Percentiles rank a stretch among this genome's conserved stretches.
Conservation (phyloP, 495 filamentous ascomycete species). For the Tuber melanosporum region DNA sequence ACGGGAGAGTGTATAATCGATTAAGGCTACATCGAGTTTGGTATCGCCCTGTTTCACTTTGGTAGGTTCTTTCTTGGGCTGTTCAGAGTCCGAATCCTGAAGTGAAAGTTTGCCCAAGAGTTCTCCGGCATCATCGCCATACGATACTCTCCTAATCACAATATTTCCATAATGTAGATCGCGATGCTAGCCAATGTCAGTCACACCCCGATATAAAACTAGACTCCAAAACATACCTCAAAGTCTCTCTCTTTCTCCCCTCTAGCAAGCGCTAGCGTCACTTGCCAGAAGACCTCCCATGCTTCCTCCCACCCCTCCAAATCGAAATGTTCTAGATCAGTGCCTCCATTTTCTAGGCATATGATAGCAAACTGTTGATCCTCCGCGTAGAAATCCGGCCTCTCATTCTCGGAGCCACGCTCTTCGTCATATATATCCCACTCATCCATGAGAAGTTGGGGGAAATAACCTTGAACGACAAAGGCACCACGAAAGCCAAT, state of each 20-base stretch:
- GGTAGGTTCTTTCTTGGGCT: conserved; percentile 12
- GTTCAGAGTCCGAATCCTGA: conserved; percentile 4
- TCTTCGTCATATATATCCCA: conserved; percentile 40
- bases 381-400: conserved; percentile 38
- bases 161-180: conserved; percentile 42
- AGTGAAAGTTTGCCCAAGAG: conserved; percentile 24
- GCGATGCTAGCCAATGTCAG: conserved; percentile 26
- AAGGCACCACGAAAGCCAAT: conserved; percentile 38
- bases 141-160: conserved; percentile 27
- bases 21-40: conserved; percentile 36
- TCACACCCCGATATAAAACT: background rate
- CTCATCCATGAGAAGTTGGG: conserved; percentile 28
- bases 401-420: conserved; percentile 40
- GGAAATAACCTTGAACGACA: conserved; percentile 32
- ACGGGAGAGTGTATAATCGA: conserved; percentile 41
- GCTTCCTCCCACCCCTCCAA: conserved; percentile 37
- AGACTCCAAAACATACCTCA: conserved; percentile 21
- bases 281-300: conserved; percentile 38
- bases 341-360: conserved; percentile 38
- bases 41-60: conserved; percentile 14
- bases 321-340: conserved; percentile 38
- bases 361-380: conserved; percentile 37
- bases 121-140: conserved; percentile 7
- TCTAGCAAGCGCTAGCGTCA: conserved; percentile 32
- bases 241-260: conserved; percentile 32